Conservation (phyloP, 768 basidiomycete genomes). For the Tulasnella sp. region DNA sequence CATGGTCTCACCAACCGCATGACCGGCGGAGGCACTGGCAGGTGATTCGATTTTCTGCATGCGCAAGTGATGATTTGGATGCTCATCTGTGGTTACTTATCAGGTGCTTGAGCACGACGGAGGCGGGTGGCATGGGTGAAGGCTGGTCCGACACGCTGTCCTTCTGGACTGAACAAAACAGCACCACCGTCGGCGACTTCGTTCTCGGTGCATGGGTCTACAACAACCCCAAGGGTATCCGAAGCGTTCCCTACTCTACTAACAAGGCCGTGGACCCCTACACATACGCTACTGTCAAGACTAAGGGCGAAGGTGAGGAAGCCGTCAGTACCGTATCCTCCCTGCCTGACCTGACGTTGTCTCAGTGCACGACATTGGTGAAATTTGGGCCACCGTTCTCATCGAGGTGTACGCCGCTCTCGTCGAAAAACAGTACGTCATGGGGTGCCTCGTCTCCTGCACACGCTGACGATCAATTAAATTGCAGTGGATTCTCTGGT, state of each 20-base stretch:
- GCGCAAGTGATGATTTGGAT: neutral
- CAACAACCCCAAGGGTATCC: constrained; percentile 25
- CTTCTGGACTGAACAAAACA: constrained; percentile 21
- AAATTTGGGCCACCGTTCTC: constrained; percentile 15
- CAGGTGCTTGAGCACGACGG: constrained; percentile 19
- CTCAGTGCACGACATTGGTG: constrained; percentile 16
- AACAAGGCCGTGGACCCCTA: constrained; percentile 23
- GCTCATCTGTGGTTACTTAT: neutral
- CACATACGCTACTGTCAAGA: neutral
- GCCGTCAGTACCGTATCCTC: too few species aligned
- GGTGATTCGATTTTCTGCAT: constrained; percentile 20
- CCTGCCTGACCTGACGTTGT: neutral
- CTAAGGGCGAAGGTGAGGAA: neutral
- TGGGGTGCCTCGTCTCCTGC: neutral
- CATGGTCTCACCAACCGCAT: constrained; percentile 36
- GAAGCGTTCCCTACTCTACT: constrained; percentile 28
- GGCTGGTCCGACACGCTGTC: constrained; percentile 31
- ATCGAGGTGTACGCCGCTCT: constrained; percentile 16
- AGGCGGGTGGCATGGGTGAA: constrained; percentile 34
- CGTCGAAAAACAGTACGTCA: neutral
- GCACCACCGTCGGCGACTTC: constrained; percentile 10
- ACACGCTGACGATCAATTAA: neutral
- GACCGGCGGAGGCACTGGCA: constrained; percentile 28
- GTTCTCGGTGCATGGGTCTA: constrained; percentile 7
- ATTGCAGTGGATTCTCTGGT: neutral